A percentile compares a stretch with the other conserved stretches of the same genome.
Evolutionary conservation across 2,329 filamentous ascomycete species (phyloP).

Genomic region (Microsporum audouinii): DNA sequence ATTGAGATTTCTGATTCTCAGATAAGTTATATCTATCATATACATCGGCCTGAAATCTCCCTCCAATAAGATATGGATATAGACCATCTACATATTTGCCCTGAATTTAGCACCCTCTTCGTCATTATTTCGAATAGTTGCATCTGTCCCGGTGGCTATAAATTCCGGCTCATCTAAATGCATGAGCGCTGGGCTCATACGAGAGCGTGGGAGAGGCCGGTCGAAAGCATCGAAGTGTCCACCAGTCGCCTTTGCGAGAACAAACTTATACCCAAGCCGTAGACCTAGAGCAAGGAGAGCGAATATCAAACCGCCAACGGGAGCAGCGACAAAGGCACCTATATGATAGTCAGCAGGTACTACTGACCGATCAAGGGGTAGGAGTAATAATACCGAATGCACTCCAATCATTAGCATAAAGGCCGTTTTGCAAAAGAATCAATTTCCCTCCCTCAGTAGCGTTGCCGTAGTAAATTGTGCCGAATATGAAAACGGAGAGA

Average conservation of each 20-base stretch:
- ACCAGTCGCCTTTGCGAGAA: slow-evolving; percentile 47
- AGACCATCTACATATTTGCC: background rate
- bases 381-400: slow-evolving; percentile 48
- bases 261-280: slow-evolving; percentile 49
- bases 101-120: slow-evolving; percentile 8
- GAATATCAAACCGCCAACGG: slow-evolving; percentile 63
- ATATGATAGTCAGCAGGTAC: background rate
- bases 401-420: slow-evolving; percentile 69
- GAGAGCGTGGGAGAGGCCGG: slow-evolving; percentile 29
- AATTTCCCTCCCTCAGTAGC: slow-evolving; percentile 53
- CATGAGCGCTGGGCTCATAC: background rate
- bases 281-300: slow-evolving; percentile 51
- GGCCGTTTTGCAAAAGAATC: slow-evolving; percentile 58
- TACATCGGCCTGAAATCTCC: background rate
- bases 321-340: slow-evolving; percentile 65
- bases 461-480: slow-evolving; percentile 63
- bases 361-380: background rate
- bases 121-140: slow-evolving; percentile 1
- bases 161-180: background rate
- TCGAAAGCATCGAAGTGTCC: slow-evolving; percentile 58
- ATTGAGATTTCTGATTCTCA: background rate
- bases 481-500: slow-evolving; percentile 70
- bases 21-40: background rate
- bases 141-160: background rate
- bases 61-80: background rate